phyloP scores from a whole-genome alignment of 768 basidiomycete species.

The Gymnopilus junonius region DNA sequence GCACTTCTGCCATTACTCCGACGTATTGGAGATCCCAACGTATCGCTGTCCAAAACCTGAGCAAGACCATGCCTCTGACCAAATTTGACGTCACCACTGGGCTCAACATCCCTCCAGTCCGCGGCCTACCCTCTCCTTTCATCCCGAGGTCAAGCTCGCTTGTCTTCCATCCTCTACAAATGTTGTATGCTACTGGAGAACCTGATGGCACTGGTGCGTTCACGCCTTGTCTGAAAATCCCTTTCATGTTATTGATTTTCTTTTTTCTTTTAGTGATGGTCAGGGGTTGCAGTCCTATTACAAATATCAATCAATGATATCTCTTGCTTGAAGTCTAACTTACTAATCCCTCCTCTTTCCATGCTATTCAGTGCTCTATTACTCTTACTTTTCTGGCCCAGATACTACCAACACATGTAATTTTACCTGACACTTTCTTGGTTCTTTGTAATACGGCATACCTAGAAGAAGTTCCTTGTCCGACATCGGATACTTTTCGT shows the following conservation, averaged over 20 bases:
- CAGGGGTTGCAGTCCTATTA: constrained; percentile 57
- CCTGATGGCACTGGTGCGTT: constrained; percentile 67
- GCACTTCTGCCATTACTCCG: constrained; percentile 63
- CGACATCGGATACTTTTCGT: neutral
- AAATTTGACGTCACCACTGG: constrained; percentile 57
- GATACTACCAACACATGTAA: neutral
- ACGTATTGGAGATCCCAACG: constrained; percentile 71
- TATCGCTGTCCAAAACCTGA: constrained; percentile 61
- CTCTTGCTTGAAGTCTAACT: neutral
- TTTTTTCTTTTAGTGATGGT: constrained; percentile 44
- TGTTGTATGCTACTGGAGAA: constrained; percentile 77
- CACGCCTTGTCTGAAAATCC: neutral
- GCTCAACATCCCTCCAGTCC: constrained; percentile 56
- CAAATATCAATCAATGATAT: neutral
- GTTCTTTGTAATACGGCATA: neutral
- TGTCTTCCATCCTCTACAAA: constrained; percentile 85
- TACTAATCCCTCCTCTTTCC: neutral
- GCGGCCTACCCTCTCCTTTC: constrained; percentile 57
- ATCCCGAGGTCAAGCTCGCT: constrained; percentile 68
- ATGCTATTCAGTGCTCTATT: neutral
- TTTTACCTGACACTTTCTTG: neutral
- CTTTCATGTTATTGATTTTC: constrained; percentile 4
- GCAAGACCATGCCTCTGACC: constrained; percentile 42
- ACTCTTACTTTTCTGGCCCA: neutral
- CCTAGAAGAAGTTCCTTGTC: neutral